phyloP scores from a whole-genome alignment of 176 grass and related monocot species.

The Carex parvula region DNA sequence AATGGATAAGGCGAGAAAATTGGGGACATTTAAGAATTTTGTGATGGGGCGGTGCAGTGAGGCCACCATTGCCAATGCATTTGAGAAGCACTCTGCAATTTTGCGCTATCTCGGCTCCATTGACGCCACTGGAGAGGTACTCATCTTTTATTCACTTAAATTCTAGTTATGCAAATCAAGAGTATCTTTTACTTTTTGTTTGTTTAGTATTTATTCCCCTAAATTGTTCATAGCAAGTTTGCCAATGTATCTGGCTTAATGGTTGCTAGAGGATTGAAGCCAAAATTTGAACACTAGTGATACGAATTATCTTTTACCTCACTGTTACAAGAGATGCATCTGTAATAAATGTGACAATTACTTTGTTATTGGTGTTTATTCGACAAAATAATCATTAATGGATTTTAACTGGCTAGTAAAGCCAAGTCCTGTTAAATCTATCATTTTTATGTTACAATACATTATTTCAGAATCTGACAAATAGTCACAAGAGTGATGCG shows the following conservation, averaged over 20 bases:
- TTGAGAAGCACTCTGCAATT: constrained; percentile 67
- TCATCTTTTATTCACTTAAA: not conserved
- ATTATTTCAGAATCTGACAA: constrained; percentile 53
- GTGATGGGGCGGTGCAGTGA: constrained; percentile 54
- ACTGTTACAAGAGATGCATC: not conserved
- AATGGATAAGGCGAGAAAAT: constrained; percentile 75
- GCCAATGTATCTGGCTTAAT: not conserved
- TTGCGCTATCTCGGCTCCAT: constrained; percentile 67
- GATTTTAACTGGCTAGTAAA: not conserved
- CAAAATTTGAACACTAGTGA: not conserved
- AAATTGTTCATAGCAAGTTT: not conserved
- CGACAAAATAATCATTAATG: not conserved
- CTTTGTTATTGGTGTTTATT: not conserved
- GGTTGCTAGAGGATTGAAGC: not conserved
- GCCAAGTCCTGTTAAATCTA: not conserved
- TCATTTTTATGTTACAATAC: constrained; percentile 9
- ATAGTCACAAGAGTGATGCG: constrained; percentile 63
- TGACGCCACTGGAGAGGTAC: constrained; percentile 60
- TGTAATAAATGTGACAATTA: not conserved
- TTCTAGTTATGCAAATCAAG: not conserved
- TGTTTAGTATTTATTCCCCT: not conserved
- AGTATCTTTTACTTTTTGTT: not conserved
- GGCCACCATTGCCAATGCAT: constrained; percentile 47
- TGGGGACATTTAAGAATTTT: constrained; percentile 80
- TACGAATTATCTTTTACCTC: not conserved